phyloP scores from a whole-genome alignment of 768 basidiomycete species.

The Hirschioporus abietinus region DNA sequence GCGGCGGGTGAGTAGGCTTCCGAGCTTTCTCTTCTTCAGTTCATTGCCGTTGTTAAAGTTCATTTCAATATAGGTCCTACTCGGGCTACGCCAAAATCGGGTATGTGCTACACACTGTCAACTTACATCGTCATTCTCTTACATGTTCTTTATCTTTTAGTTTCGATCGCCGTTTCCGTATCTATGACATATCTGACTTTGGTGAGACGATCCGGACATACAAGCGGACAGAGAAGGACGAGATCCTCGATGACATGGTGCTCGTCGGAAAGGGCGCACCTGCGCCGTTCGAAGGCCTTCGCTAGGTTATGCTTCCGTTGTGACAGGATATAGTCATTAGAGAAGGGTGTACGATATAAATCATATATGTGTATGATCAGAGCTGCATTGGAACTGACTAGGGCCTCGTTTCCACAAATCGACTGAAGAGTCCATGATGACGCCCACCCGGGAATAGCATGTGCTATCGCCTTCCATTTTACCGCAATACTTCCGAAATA shows the following conservation, averaged over 20 bases:
- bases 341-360: neutral
- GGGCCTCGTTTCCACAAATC: too few relatives aligned
- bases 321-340: neutral
- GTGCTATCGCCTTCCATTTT: too few relatives aligned
- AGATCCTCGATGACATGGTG: constrained; percentile 57
- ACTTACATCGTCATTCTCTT: constrained; percentile 2
- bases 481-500: too few relatives aligned
- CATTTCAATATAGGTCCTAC: constrained; percentile 50
- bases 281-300: constrained; percentile 14
- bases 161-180: constrained; percentile 87
- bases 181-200: constrained; percentile 83
- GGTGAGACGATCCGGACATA: constrained; percentile 91
- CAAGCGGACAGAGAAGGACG: constrained; percentile 73
- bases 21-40: neutral
- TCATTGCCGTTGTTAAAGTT: constrained; percentile 10
- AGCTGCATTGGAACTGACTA: too few relatives aligned
- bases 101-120: constrained; percentile 30
- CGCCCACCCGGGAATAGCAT: too few relatives aligned
- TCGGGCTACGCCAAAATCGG: constrained; percentile 78
- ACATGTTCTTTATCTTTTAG: constrained; percentile 31
- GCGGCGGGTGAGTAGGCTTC: constrained; percentile 58
- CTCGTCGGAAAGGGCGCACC: constrained; percentile 46
- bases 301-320: neutral
- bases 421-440: too few relatives aligned
- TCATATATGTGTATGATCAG: too few relatives aligned